Conservation (phyloP, 768 basidiomycete genomes). For the Nidularia sp. region DNA sequence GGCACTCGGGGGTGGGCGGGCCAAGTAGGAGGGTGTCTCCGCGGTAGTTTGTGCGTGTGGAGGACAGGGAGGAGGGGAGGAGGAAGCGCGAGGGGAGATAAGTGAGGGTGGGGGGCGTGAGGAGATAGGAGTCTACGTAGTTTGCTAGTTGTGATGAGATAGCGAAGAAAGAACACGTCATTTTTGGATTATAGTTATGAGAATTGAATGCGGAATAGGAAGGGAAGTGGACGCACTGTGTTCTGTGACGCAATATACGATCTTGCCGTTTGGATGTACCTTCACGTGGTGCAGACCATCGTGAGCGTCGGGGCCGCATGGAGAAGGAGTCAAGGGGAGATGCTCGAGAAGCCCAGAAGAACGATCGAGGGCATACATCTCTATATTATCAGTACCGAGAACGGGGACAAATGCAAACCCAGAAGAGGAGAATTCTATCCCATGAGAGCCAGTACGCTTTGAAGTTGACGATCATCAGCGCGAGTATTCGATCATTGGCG, state of each 20-base stretch:
- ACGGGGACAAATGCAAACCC: conserved; percentile 44
- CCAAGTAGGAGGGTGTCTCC: conserved; percentile 44
- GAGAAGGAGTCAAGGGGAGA: conserved; percentile 32
- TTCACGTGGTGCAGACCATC: conserved; percentile 53
- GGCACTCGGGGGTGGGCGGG: conserved; percentile 28
- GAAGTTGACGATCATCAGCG: too few relatives aligned
- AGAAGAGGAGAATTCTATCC: conserved; percentile 39
- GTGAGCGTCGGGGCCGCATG: conserved; percentile 26
- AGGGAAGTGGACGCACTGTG: conserved; percentile 27
- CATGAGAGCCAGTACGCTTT: conserved; percentile 51
- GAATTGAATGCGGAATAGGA: too few relatives aligned
- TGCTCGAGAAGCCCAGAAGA: conserved; percentile 28
- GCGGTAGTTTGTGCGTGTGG: conserved; percentile 18
- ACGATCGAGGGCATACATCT: conserved; percentile 36
- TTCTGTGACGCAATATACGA: conserved; percentile 50
- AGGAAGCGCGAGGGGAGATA: not conserved
- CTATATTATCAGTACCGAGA: conserved; percentile 42
- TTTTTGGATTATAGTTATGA: too few relatives aligned
- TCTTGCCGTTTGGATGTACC: conserved; percentile 45
- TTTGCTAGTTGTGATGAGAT: conserved; percentile 29
- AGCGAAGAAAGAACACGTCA: too few relatives aligned
- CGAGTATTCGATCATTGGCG: not conserved
- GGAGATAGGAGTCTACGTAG: conserved; percentile 38
- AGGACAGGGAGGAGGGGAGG: conserved; percentile 7
- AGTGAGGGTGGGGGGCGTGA: conserved; percentile 19